Conservation (phyloP, 2,329 filamentous ascomycete genomes). For the Ploettnerulaceae sp. region DNA sequence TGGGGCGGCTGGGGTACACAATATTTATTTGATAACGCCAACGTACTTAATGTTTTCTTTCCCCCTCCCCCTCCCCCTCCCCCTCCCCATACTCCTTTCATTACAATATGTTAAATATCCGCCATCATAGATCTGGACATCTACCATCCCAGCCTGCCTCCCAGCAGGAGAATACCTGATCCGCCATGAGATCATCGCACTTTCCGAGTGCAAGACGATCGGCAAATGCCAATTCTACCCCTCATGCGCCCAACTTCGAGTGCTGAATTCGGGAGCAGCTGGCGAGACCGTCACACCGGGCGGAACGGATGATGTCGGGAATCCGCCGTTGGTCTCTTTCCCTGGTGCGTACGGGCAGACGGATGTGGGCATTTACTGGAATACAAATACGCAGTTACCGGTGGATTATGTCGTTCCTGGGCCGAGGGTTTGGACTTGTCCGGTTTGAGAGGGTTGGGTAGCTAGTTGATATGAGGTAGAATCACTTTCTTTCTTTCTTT, state of each 20-base stretch:
- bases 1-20: conserved; percentile 11
- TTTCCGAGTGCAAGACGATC: conserved; percentile 1
- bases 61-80: not conserved
- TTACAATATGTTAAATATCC: not conserved
- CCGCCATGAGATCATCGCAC: conserved; percentile 13
- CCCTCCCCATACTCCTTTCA: not conserved
- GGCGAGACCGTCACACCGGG: not conserved
- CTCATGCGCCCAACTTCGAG: conserved; percentile 11
- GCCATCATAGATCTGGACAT: conserved; percentile 2
- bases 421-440: conserved; percentile 1
- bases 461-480: no score
- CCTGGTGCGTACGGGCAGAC: conserved; percentile 8
- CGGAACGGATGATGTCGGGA: conserved; percentile 1
- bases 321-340: conserved; percentile 4
- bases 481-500: no score
- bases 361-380: conserved; percentile 6
- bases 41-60: not conserved
- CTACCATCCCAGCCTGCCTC: conserved; percentile 10
- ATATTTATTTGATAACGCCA: conserved; percentile 5
- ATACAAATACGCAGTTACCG: conserved; percentile 6
- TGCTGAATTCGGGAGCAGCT: not conserved
- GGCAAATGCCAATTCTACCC: conserved; percentile 14
- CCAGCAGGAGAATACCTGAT: conserved; percentile 14
- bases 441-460: not conserved
- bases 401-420: conserved; percentile 5